These are phyloP conservation scores for Grigorovia humatica DNA, from an alignment of 805 yeast species.

Conservation along the genomic window DNA sequence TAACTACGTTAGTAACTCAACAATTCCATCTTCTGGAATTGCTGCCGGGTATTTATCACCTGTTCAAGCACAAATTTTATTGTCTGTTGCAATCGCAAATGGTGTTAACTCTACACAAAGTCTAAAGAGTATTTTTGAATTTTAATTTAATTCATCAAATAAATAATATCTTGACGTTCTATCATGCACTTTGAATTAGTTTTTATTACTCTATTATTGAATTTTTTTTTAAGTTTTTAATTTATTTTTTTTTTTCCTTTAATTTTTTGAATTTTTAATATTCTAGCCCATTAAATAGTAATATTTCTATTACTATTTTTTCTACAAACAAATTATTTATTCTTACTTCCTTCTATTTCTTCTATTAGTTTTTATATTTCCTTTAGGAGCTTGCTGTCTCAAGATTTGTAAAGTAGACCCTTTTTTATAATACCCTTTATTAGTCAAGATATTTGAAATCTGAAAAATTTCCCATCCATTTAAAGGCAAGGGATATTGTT, in stretches of 20 bases:
- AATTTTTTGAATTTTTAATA: too few relatives aligned
- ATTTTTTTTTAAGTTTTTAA: background rate
- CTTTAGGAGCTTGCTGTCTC: too few relatives aligned
- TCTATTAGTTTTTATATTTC: too few relatives aligned
- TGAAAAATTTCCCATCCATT: too few relatives aligned
- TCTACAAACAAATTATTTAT: too few relatives aligned
- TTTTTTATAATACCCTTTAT: too few relatives aligned
- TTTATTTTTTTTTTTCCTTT: background rate
- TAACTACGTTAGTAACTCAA: constrained; percentile 10
- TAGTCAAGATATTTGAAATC: too few relatives aligned
- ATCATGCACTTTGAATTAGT: background rate
- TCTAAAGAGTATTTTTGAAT: constrained; percentile 9
- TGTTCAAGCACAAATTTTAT: constrained; percentile 23
- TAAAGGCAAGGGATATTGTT: too few relatives aligned
- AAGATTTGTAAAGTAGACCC: too few relatives aligned
- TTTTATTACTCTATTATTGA: background rate
- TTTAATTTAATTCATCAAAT: background rate
- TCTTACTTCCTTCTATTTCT: too few relatives aligned
- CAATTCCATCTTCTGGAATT: constrained; percentile 18
- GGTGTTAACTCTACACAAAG: constrained; percentile 10
- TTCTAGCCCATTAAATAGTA: too few relatives aligned
- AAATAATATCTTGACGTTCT: background rate
- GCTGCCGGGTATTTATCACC: constrained; percentile 27
- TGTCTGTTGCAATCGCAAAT: constrained; percentile 22
- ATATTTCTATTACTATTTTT: too few relatives aligned